Conservation (phyloP, 495 filamentous ascomycete species). For the Trichocladium uniseriatum region DNA sequence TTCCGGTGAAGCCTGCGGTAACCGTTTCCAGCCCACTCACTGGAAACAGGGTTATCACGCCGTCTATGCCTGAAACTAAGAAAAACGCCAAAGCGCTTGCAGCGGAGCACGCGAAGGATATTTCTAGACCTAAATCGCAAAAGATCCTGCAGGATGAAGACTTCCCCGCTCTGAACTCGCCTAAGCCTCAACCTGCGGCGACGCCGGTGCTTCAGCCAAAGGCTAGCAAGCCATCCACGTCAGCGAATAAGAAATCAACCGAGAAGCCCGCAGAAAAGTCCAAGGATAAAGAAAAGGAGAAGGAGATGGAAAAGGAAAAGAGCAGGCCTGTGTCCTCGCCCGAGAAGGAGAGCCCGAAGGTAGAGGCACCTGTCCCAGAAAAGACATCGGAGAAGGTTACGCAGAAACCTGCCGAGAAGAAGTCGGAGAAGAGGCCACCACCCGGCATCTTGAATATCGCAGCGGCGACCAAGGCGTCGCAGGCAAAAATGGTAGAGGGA, state of each 20-base stretch:
- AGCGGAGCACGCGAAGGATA: slow-evolving; percentile 37
- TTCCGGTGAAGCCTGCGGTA: slow-evolving; percentile 10
- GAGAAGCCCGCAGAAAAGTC: slow-evolving; percentile 13
- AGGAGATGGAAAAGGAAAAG: slow-evolving; percentile 13
- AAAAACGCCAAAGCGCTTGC: slow-evolving; percentile 39
- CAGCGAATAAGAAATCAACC: slow-evolving; percentile 9
- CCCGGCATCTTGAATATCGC: slow-evolving; percentile 58
- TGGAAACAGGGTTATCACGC: slow-evolving; percentile 18
- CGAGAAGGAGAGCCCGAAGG: slow-evolving; percentile 26
- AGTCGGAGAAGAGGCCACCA: slow-evolving; percentile 43
- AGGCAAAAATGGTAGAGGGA: slow-evolving; percentile 19
- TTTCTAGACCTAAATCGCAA: slow-evolving; percentile 35
- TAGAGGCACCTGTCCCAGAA: slow-evolving; percentile 18
- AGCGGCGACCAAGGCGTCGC: slow-evolving; percentile 39
- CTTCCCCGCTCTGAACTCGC: slow-evolving; percentile 46
- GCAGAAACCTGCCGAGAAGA: slow-evolving; percentile 33
- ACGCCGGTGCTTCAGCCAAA: slow-evolving; percentile 20
- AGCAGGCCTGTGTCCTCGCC: slow-evolving; percentile 17
- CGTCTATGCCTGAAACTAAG: slow-evolving; percentile 31
- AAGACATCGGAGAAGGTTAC: slow-evolving; percentile 28
- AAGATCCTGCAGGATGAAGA: slow-evolving; percentile 46
- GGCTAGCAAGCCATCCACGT: slow-evolving; percentile 17
- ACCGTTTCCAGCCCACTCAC: slow-evolving; percentile 12
- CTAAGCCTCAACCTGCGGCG: slow-evolving; percentile 22
- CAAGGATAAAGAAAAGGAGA: slow-evolving; percentile 14